Base-by-base conservation (phyloP, 768 basidiomycete species). In the Sporobolomyces phaffii region DNA sequence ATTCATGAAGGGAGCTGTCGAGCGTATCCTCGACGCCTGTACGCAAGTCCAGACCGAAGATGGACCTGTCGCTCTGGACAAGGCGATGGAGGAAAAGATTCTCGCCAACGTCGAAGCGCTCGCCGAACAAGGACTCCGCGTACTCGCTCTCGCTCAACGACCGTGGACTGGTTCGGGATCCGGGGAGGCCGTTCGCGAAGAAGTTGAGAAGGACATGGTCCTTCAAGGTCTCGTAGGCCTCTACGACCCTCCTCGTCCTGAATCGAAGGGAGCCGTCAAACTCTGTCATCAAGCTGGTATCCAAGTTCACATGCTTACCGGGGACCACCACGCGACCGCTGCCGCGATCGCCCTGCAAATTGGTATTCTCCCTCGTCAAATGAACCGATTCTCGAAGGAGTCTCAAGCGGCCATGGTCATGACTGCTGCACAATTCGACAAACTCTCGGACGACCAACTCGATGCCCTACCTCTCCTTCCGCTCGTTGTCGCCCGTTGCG, bases 161-260 rank as follows among this genome's bases (percentile, higher is more conserved):
- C 43, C 29, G 73, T 81, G 64, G 81, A 31, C 78, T 40, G 62
- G 81, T 66, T 75, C 75, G 24, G 75, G 75, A 44, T 74, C 79
- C 60, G 79, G 67, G 60, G 77, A 59, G 47, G 64, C 68, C 44
- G 65, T 72, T 0, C 77, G 83, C 50, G 81, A 81, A 58, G 79
- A 81, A 8, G 79, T 82, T 20, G 84, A 84, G 75, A 65, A 77
- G 34, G 79, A 78, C 38, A 80, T 84, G 59, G 78, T 76, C 6
- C 83, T 85, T 75, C 76, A 82, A n/a, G 83, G 81, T 9, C 77
- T 84, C 11, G 80, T 79, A n/a, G 84, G 83, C 50, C 82, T 85
- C 63, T 81, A 80, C 77, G 84, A 84, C 70, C 84, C 84, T 22
- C 83, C 83, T 22, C 80, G 84, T 43, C 83, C 82, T 2, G 82